phyloP scores from a whole-genome alignment of 495 filamentous ascomycete species.

The Delitschia confertaspora region DNA sequence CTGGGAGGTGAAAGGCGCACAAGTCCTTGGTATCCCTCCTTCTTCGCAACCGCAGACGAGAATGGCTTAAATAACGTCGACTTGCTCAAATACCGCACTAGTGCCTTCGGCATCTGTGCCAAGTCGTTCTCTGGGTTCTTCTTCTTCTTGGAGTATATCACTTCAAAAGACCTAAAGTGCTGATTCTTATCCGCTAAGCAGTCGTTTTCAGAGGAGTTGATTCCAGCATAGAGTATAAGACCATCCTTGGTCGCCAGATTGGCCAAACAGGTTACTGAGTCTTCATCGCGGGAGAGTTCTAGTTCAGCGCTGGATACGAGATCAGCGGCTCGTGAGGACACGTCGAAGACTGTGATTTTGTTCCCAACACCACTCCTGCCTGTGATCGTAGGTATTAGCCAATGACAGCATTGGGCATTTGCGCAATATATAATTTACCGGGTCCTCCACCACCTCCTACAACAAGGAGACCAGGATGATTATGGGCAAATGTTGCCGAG shows the following conservation, averaged over 20 bases:
- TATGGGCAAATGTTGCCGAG: constrained; percentile 78
- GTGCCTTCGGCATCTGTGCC: constrained; percentile 35
- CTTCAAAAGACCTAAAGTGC: constrained; percentile 73
- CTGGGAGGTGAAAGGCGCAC: constrained; percentile 59
- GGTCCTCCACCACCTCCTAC: constrained; percentile 63
- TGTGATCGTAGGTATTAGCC: constrained; percentile 3
- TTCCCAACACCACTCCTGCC: constrained; percentile 74
- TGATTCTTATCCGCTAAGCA: constrained; percentile 71
- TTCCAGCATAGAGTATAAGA: constrained; percentile 46
- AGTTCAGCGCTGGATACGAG: constrained; percentile 61
- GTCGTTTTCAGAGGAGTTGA: constrained; percentile 70
- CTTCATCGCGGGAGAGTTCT: constrained; percentile 77
- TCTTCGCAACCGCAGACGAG: constrained; percentile 36
- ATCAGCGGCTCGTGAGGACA: constrained; percentile 46
- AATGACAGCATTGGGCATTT: background rate
- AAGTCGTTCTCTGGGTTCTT: constrained; percentile 23
- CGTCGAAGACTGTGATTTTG: constrained; percentile 73
- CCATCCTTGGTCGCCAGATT: constrained; percentile 44
- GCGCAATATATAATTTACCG: background rate
- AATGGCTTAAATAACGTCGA: constrained; percentile 52
- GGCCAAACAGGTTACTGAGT: constrained; percentile 79
- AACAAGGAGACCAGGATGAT: constrained; percentile 61
- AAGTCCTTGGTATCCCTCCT: constrained; percentile 71
- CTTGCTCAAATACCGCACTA: constrained; percentile 30
- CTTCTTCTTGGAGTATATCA: constrained; percentile 41